These are phyloP conservation scores for Cytospora paraplurivora DNA, from an alignment of 2,329 filamentous ascomycete species.

Conservation along the genomic window DNA sequence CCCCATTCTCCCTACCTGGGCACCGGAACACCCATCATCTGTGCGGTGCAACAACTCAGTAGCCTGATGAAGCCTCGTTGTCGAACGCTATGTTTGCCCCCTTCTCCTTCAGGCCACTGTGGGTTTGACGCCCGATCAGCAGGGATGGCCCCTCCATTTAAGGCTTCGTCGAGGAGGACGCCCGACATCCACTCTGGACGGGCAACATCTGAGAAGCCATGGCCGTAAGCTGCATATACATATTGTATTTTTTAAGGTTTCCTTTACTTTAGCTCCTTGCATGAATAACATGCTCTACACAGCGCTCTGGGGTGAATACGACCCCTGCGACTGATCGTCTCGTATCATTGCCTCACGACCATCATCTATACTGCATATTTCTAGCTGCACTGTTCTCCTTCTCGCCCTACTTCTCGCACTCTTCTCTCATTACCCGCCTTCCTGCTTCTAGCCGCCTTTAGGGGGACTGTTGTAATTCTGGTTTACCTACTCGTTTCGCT, in stretches of 20 bases:
- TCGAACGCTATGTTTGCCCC: conserved; percentile 1
- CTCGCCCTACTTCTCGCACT: not conserved
- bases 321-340: conserved; percentile 3
- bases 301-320: conserved; percentile 16
- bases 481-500: not conserved
- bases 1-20: conserved; percentile 1
- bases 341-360: conserved; percentile 13
- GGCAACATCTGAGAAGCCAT: not conserved
- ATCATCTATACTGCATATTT: conserved; percentile 15
- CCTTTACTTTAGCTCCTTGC: conserved; percentile 1
- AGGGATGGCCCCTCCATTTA: conserved; percentile 24
- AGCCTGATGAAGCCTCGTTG: conserved; percentile 19
- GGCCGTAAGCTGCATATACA: conserved; percentile 4
- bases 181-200: conserved; percentile 13
- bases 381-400: not conserved
- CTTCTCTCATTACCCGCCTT: not conserved
- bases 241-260: conserved; percentile 4
- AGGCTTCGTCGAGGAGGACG: conserved; percentile 16
- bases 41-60: conserved; percentile 23
- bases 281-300: conserved; percentile 16
- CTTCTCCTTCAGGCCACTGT: not conserved
- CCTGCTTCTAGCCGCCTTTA: not conserved
- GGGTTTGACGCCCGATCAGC: conserved; percentile 27
- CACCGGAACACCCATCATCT: conserved; percentile 9
- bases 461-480: not conserved